phyloP scores from a whole-genome alignment of 257 asterid genomes.

The Plantago major region DNA sequence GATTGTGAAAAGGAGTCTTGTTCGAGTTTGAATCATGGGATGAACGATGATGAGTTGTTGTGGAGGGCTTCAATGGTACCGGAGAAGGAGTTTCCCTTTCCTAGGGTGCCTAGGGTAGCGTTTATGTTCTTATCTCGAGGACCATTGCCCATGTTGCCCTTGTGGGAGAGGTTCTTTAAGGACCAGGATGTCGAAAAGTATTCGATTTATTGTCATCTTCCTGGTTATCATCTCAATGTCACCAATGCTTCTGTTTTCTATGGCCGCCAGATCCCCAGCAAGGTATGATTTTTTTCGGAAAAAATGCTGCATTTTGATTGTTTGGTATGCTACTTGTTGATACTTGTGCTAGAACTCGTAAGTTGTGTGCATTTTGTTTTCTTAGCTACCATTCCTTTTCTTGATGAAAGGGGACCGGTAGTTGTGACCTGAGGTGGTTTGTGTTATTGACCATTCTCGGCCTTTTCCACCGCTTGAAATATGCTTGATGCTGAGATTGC shows the following conservation, averaged over 20 bases:
- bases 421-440: not conserved
- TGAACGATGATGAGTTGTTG: slow-evolving; percentile 79
- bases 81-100: slow-evolving; percentile 64
- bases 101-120: slow-evolving; percentile 76
- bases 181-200: slow-evolving; percentile 58
- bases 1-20: slow-evolving; percentile 46
- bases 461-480: slow-evolving; percentile 2
- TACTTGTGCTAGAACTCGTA: not conserved
- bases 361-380: too few relatives aligned
- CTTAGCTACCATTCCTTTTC: not conserved
- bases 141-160: slow-evolving; percentile 69
- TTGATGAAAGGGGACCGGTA: not conserved
- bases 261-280: slow-evolving; percentile 76
- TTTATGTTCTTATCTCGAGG: slow-evolving; percentile 93
- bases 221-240: slow-evolving; percentile 60
- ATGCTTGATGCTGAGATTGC: not conserved
- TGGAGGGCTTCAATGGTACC: slow-evolving; percentile 98
- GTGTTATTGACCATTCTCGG: not conserved
- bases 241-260: slow-evolving; percentile 63
- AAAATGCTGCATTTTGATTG: slow-evolving; percentile 14
- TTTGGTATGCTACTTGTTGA: slow-evolving; percentile 13
- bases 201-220: slow-evolving; percentile 74
- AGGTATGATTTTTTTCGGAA: slow-evolving; percentile 44
- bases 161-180: slow-evolving; percentile 92
- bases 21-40: slow-evolving; percentile 51